These are phyloP conservation scores for Ustilago nuda DNA, from an alignment of 1,284 basidiomycete species.

Conservation along the genomic window DNA sequence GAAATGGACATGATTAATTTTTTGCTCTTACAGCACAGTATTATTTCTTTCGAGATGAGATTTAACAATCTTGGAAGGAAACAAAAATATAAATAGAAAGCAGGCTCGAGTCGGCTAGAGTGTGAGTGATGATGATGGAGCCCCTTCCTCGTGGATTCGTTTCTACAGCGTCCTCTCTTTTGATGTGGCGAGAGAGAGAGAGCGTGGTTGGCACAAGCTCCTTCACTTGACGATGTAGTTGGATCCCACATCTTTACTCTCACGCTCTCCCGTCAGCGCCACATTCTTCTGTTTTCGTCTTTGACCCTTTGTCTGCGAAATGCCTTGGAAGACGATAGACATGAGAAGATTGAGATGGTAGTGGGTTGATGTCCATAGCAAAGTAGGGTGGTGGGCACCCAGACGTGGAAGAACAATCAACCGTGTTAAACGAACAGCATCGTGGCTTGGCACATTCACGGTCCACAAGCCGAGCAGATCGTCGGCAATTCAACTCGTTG, in stretches of 20 bases:
- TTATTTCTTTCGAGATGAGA: background rate
- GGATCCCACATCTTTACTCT: background rate
- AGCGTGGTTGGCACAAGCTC: background rate
- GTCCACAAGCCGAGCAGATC: background rate
- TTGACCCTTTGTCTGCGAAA: background rate
- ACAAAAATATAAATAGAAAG: no score
- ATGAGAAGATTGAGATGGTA: no score
- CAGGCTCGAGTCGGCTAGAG: background rate
- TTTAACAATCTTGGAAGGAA: background rate
- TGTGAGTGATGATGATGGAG: background rate
- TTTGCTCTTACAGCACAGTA: background rate
- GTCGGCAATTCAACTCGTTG: background rate
- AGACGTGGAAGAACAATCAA: background rate
- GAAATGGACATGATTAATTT: background rate
- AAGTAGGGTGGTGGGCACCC: background rate
- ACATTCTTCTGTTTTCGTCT: background rate
- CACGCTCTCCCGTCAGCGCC: background rate
- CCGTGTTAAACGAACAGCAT: background rate
- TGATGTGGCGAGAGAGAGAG: background rate
- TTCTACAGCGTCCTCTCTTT: background rate
- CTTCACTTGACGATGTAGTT: background rate
- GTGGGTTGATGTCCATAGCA: no score
- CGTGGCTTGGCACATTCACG: constrained; percentile 1
- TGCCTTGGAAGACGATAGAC: no score
- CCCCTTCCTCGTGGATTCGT: constrained; percentile 1